Base-by-base conservation (phyloP, 164 flowering plant species). In the Annona cherimola region DNA sequence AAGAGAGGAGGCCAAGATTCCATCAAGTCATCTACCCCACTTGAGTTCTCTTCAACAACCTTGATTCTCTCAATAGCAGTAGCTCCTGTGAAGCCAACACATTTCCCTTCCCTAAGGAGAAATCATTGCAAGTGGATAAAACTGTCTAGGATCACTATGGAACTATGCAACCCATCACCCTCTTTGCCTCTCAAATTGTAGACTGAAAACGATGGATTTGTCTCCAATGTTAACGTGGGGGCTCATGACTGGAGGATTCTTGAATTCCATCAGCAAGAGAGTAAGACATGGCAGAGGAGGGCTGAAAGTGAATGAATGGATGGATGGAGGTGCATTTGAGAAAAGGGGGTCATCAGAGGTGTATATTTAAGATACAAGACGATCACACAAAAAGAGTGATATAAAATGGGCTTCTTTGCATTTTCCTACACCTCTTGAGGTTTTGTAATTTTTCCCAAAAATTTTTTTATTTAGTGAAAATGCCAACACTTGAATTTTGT, bases 141-240 rank as follows among this genome's bases (percentile, higher is more conserved):
- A 83, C 35, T 76, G 0, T 88, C 84, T 14, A 83, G 88, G 54
- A 84, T 78, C 0, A 87, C 76, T 14, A 77, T 71, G 57, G 82
- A 67, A 71, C 88, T 83, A 73, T 71, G 73, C 79, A 85, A 42
- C 72, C 75, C 76, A 62, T 75, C 83, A 11, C 42, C 71, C 4
- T 77, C 88, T 63, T 19, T 35, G 63, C 54, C 63, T 18, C 70
- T 72, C 0, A 76, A 67, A 18, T 67, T 77, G 63, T 77, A 75
- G 3, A 71, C 57, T 0, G 93, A 87, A 68, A 88, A 89, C 67
- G 97, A 91, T 0, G 89, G 96, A 59, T 86, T 85, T 0, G 91
- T 80, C 69, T 90, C 76, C 83, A 93, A 64, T 69, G 77, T 42
- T 43, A 77, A 71, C 68, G 74, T 77, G 14, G 73, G 69, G 76